Evolutionary conservation across 805 yeast genomes (phyloP).

Genomic region (Yueomyces sp.): DNA sequence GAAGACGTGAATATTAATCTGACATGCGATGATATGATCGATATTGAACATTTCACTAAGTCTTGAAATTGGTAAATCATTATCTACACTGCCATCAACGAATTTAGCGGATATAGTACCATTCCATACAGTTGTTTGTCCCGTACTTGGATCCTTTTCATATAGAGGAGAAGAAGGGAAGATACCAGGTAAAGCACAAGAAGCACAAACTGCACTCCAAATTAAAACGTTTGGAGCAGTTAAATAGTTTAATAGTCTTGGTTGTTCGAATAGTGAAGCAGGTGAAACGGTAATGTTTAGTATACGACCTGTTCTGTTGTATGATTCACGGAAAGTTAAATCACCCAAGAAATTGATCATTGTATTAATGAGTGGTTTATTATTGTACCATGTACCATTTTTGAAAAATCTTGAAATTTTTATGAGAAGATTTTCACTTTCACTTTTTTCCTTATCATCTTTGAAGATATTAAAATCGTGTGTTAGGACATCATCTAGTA

Average conservation of each 20-base stretch:
- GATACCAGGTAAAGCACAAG: conserved; percentile 84
- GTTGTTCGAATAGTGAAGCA: conserved; percentile 79
- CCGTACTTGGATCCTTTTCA: conserved; percentile 67
- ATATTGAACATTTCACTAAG: conserved; percentile 92
- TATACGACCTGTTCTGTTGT: conserved; percentile 81
- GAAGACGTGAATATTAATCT: conserved; percentile 89
- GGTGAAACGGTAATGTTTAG: conserved; percentile 87
- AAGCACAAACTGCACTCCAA: conserved; percentile 82
- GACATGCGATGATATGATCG: conserved; percentile 92
- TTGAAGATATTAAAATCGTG: conserved; percentile 41
- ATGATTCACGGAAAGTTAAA: conserved; percentile 84
- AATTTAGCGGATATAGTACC: conserved; percentile 51
- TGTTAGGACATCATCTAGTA: conserved; percentile 33
- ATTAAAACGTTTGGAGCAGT: conserved; percentile 68
- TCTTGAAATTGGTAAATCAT: conserved; percentile 79
- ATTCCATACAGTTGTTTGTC: conserved; percentile 69
- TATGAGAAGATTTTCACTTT: conserved; percentile 36
- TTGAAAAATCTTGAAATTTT: conserved; percentile 50
- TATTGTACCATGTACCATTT: conserved; percentile 83
- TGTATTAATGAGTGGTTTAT: conserved; percentile 50
- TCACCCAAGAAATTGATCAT: conserved; percentile 74
- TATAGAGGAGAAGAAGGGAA: conserved; percentile 73
- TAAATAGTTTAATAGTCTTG: conserved; percentile 61
- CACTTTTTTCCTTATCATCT: conserved; percentile 34
- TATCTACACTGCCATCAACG: conserved; percentile 91